Base-by-base conservation (phyloP, 257 asterid genomes). In the Solanum clarkiae region DNA sequence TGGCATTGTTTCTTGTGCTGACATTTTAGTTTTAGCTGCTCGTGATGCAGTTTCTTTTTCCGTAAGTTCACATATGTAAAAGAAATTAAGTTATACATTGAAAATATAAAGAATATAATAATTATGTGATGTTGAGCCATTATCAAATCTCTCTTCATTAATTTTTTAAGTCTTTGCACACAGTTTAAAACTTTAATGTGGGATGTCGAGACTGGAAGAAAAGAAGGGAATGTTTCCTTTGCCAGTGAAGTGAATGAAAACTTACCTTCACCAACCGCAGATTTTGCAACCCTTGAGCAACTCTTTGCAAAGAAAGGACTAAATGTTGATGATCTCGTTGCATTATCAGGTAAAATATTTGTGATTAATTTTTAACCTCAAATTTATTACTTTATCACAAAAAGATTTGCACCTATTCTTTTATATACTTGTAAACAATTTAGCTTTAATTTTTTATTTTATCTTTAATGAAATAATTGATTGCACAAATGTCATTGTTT, bases 171-270 rank as follows among this genome's bases (percentile, higher is more conserved):
- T 40, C 17, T 13, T n/a, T 22, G 24, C 84, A 89, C 15, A 24
- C 80, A 89, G 91, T 89, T 89, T 57, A 72, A 80, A 17, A 71
- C 10, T 26, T 70, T 60, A 26, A 72, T 90, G 87, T 92, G 95
- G 94, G 88, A 88, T 10, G 93, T 91, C 79, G 72, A 68, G 2
- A 88, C 89, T 0, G 93, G 93, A 3, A 89, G 96, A 86, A 87
- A 91, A 80, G 96, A 93, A 84, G 96, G 96, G n/a, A 90, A 18
- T 4, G 74, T 88, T 26, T 93, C 94, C 16, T 70, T 32, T 5
- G 85, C 69, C 0, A 59, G 86, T 1, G 94, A 93, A 55, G 92
- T 86, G 45, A 17, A 44, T 11, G 59, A 87, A 29, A 81, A 86
- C 26, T 82, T 93, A 26, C 94, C 96, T 16, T 85, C 93, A 3